Conservation (phyloP, 768 basidiomycete species). For the Psilocybe subaeruginosa region DNA sequence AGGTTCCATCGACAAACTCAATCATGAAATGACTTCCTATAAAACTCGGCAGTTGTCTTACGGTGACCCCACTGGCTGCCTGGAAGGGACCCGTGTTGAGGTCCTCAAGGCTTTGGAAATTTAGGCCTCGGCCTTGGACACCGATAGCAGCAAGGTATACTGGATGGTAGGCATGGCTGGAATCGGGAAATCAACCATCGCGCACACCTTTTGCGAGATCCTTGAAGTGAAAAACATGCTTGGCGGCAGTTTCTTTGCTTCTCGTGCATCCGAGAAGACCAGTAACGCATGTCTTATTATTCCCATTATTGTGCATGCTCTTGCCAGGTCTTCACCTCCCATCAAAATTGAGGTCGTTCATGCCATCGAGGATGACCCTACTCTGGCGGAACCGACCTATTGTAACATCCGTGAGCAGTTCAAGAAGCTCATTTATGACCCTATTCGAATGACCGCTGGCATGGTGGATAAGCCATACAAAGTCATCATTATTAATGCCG, state of each 20-base stretch:
- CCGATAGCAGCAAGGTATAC: too few species aligned
- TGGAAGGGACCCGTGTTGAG: too few species aligned
- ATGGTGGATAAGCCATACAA: constrained; percentile 4
- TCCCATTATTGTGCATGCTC: constrained; percentile 5
- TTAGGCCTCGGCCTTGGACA: too few species aligned
- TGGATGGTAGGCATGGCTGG: too few species aligned
- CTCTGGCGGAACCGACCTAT: constrained; percentile 12
- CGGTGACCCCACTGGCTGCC: too few species aligned
- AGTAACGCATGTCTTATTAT: constrained; percentile 5
- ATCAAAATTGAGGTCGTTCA: constrained; percentile 11
- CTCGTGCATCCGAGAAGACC: constrained; percentile 11
- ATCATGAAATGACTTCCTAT: too few species aligned
- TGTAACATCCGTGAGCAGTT: constrained; percentile 12
- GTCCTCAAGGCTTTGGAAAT: too few species aligned
- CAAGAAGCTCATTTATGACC: constrained; percentile 4
- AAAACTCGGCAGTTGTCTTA: too few species aligned
- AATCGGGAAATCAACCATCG: too few species aligned
- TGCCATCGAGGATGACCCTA: constrained; percentile 13
- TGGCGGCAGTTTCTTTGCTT: constrained; percentile 6
- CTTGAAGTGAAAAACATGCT: constrained; percentile 5
- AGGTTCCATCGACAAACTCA: too few species aligned
- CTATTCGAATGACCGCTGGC: not conserved
- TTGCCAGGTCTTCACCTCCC: constrained; percentile 12
- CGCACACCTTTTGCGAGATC: constrained; percentile 4
- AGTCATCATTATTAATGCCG: constrained; percentile 13